phyloP scores from a whole-genome alignment of 345 rosid species.

The Eucalyptus polyanthemos region DNA sequence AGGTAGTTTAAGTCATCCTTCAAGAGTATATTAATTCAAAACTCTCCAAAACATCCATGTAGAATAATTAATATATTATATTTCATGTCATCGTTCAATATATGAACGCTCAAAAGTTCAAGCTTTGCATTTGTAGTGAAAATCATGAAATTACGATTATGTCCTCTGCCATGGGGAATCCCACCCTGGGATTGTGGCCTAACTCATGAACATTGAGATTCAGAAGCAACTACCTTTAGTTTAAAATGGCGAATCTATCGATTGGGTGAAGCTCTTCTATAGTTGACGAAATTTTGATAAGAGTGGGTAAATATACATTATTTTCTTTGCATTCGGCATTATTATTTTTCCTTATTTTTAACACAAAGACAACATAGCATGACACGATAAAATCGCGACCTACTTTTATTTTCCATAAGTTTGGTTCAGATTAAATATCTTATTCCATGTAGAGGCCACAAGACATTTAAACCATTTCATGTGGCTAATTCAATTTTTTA shows the following conservation, averaged over 20 bases:
- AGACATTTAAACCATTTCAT: neutral
- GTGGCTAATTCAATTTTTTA: neutral
- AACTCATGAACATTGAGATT: neutral
- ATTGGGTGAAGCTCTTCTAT: too few species aligned
- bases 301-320: neutral
- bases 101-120: neutral
- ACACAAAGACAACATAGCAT: neutral
- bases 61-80: too few species aligned
- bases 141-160: neutral
- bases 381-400: neutral
- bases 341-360: fast-evolving
- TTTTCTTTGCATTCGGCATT: neutral
- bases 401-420: too few species aligned
- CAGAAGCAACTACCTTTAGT: neutral
- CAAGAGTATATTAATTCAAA: neutral
- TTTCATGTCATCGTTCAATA: too few species aligned
- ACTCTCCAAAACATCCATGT: neutral
- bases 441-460: neutral
- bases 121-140: neutral
- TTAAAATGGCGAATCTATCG: neutral
- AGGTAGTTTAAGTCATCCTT: neutral
- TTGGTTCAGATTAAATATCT: neutral
- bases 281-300: too few species aligned
- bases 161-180: neutral
- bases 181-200: neutral